Base-by-base conservation (phyloP, 495 filamentous ascomycete species). In the Penicillium atrosanguineum region DNA sequence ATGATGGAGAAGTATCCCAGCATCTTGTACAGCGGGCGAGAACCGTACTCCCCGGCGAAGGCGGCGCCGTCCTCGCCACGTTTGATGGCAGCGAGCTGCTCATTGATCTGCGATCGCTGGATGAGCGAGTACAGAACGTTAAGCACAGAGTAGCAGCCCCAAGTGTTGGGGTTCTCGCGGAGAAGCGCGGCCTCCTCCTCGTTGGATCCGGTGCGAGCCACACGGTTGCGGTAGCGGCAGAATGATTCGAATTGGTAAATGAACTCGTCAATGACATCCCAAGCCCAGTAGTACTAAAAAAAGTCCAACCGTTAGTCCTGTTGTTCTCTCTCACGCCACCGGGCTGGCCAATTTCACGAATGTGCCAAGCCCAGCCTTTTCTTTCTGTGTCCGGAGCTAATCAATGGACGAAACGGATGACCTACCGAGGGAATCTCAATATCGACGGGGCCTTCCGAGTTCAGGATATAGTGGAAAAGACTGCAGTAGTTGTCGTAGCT, bases 201-300 rank as follows among this genome's bases (percentile, higher is more conserved):
- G 64, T 89, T 90, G 69, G 86, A 85, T 57, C 80, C 88, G 63
- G 90, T 89, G 63, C 90, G 83, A 52, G 94, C 94, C 54, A 97
- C 83, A 34, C 90, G 85, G 60, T 94, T 89, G 61, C 94, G 87
- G 81, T 97, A 96, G 48, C 89, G 87, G 71, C 91, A 97, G 79
- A 97, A 98, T 36, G 90, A 95, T 79, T 98, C 97, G 80, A 98
- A 98, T 73, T 98, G 94, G 80, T 98, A 98, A 75, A 98, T 97
- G 77, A 98, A 98, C 68, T 98, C 94, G 66, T 98, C 94, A 72
- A 98, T 97, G 54, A 97, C 95, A 75, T 98, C 94, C 94, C 95
- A 98, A 16, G 94, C 95, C 94, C 94, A 98, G 78, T 91, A 96
- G 75, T 96, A 92, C 94, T 98, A 73, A 72, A 45, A 48, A 42